Percentiles rank a stretch among this genome's conserved stretches.
These are phyloP conservation scores for Oryza meyeriana DNA, from an alignment of 176 grass and related monocot genomes.

Conservation along the genomic window DNA sequence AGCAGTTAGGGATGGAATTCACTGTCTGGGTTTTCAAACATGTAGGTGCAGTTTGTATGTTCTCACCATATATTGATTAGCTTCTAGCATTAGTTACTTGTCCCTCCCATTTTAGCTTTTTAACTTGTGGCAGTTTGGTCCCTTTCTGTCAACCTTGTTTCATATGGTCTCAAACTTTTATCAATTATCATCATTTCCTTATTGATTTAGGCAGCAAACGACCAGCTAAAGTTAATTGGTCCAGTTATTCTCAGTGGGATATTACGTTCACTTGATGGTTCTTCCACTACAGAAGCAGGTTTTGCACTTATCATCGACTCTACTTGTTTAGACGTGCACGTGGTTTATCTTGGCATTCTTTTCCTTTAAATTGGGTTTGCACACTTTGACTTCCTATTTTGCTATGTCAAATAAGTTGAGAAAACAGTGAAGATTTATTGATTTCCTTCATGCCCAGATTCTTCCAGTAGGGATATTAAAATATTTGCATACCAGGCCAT, in stretches of 20 bases:
- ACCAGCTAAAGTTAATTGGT: constrained; percentile 87
- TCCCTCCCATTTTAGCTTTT: constrained; percentile 14
- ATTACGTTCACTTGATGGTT: constrained; percentile 87
- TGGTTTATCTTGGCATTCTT: constrained; percentile 25
- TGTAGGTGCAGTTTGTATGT: constrained; percentile 44
- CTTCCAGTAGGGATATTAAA: constrained; percentile 62
- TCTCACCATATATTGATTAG: not conserved
- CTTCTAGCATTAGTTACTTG: not conserved
- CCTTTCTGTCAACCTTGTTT: not conserved
- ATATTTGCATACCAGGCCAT: constrained; percentile 94
- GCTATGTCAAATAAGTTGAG: constrained; percentile 12
- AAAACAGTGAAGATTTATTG: constrained; percentile 25
- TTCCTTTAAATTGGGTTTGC: not conserved
- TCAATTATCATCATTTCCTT: constrained; percentile 2
- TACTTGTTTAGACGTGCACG: constrained; percentile 30
- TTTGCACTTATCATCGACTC: constrained; percentile 28
- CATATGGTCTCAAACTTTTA: not conserved
- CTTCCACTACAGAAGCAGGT: constrained; percentile 67
- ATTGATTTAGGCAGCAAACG: constrained; percentile 57
- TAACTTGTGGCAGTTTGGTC: not conserved
- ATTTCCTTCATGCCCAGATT: constrained; percentile 46
- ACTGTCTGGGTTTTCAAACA: constrained; percentile 99
- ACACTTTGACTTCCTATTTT: constrained; percentile 9
- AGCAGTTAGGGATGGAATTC: constrained; percentile 96
- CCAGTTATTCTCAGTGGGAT: constrained; percentile 93